A percentile compares a stretch with the other conserved stretches of the same genome.
These are phyloP conservation scores for Beauveria medogensis DNA, from an alignment of 2,329 filamentous ascomycete genomes.

Conservation along the genomic window DNA sequence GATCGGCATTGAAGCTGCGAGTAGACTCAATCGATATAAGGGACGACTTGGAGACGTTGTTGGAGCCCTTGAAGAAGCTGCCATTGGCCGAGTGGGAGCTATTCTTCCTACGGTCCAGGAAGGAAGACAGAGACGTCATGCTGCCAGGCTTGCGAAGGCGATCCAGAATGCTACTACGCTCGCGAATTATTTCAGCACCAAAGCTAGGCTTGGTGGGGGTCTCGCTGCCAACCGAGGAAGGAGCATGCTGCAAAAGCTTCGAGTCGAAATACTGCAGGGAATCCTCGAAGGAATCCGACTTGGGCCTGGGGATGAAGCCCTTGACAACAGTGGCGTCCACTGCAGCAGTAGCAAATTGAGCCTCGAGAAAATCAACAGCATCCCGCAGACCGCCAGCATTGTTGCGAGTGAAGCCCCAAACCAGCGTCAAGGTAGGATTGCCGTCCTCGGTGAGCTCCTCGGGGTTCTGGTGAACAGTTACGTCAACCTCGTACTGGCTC, in stretches of 20 bases:
- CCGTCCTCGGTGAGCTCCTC: slow-evolving; percentile 51
- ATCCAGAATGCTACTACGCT: slow-evolving; percentile 80
- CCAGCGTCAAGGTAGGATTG: slow-evolving; percentile 51
- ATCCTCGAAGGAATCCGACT: slow-evolving; percentile 97
- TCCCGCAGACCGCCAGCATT: slow-evolving; percentile 93
- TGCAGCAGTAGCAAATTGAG: slow-evolving; percentile 77
- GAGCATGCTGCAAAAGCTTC: slow-evolving; percentile 89
- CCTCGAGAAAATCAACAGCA: slow-evolving; percentile 88
- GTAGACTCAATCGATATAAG: slow-evolving; percentile 94
- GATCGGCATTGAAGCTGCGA: slow-evolving; percentile 80
- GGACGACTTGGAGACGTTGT: slow-evolving; percentile 87
- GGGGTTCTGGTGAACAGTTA: slow-evolving; percentile 60
- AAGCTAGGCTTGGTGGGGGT: slow-evolving; percentile 84
- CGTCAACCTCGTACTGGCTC: slow-evolving; percentile 84
- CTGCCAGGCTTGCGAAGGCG: slow-evolving; percentile 89
- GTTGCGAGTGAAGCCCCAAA: slow-evolving; percentile 88
- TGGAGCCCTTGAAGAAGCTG: slow-evolving; percentile 87
- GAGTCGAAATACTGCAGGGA: slow-evolving; percentile 95
- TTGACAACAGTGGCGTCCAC: slow-evolving; percentile 83
- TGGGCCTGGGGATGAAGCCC: slow-evolving; percentile 92
- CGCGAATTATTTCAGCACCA: slow-evolving; percentile 68
- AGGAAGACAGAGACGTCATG: slow-evolving; percentile 92
- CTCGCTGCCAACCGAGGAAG: slow-evolving; percentile 70
- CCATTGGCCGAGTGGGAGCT: slow-evolving; percentile 73
- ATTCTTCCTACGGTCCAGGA: slow-evolving; percentile 92